These are phyloP conservation scores for Apiospora sp. DNA, from an alignment of 2,329 filamentous ascomycete genomes.

Conservation along the genomic window DNA sequence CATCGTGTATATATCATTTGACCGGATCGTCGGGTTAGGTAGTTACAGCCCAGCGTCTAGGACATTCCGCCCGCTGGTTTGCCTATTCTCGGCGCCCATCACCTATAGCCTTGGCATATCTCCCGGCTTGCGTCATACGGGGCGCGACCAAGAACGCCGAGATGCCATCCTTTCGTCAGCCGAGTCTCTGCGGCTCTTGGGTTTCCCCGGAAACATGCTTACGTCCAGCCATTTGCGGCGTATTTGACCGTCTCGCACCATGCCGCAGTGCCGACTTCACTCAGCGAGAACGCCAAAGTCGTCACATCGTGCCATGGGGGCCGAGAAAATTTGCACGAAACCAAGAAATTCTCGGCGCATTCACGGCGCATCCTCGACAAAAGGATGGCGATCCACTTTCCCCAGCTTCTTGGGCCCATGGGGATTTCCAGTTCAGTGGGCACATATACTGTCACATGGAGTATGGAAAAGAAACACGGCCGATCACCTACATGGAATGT, in stretches of 20 bases:
- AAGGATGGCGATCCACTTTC: neutral
- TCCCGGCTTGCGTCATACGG: constrained; percentile 7
- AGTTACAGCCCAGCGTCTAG: neutral
- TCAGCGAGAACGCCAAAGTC: neutral
- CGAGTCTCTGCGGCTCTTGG: constrained; percentile 6
- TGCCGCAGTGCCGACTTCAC: constrained; percentile 11
- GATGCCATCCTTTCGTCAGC: constrained; percentile 16
- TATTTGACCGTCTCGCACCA: neutral
- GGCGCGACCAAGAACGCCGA: constrained; percentile 12
- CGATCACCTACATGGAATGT: neutral
- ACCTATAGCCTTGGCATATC: constrained; percentile 6
- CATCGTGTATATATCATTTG: neutral
- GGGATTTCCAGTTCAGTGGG: neutral
- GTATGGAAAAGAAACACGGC: neutral
- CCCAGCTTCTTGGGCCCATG: constrained; percentile 4
- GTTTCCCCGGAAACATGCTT: neutral
- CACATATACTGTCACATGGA: neutral
- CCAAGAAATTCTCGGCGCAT: constrained; percentile 12
- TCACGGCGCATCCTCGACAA: neutral
- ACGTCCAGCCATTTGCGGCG: neutral
- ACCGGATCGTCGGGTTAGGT: neutral
- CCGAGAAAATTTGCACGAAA: neutral
- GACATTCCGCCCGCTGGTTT: neutral
- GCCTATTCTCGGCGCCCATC: neutral
- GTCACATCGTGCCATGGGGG: constrained; percentile 2